These are phyloP conservation scores for Cercophora scortea DNA, from an alignment of 495 filamentous ascomycete genomes.

Conservation along the genomic window DNA sequence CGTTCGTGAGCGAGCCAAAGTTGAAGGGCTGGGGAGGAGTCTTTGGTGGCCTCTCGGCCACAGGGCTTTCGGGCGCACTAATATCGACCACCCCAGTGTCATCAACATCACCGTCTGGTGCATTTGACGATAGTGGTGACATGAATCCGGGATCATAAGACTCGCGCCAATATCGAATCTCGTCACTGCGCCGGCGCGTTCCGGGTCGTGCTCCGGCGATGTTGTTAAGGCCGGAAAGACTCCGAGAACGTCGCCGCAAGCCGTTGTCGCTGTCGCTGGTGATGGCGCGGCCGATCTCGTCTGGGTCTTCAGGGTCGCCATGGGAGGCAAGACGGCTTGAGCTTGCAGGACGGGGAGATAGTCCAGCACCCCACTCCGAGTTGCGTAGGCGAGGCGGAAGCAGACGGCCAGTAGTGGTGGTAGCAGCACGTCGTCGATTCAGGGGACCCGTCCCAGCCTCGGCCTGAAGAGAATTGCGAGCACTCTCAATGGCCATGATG, in stretches of 20 bases:
- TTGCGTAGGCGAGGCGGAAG: slow-evolving; percentile 18
- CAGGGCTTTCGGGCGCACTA: slow-evolving; percentile 23
- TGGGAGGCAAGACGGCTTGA: slow-evolving; percentile 17
- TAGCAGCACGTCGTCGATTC: slow-evolving; percentile 17
- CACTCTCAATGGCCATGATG: slow-evolving; percentile 36
- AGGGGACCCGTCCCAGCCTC: slow-evolving; percentile 15
- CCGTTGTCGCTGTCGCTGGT: slow-evolving; percentile 34
- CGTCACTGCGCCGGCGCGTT: slow-evolving; percentile 44
- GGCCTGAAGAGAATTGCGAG: slow-evolving; percentile 38
- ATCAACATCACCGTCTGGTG: slow-evolving; percentile 29
- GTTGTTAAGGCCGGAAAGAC: slow-evolving; percentile 43
- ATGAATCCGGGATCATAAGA: slow-evolving; percentile 39
- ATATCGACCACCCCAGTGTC: slow-evolving; percentile 26
- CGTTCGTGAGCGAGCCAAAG: slow-evolving; percentile 35
- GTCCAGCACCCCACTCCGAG: slow-evolving; percentile 34
- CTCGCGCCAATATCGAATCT: slow-evolving; percentile 51
- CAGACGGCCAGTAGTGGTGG: slow-evolving; percentile 31
- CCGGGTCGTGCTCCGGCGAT: slow-evolving; percentile 14
- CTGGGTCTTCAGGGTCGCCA: slow-evolving; percentile 27
- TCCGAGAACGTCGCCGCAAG: slow-evolving; percentile 42
- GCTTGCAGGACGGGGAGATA: slow-evolving; percentile 48
- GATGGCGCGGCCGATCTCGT: slow-evolving; percentile 46
- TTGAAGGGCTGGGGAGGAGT: slow-evolving; percentile 46
- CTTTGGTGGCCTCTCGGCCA: slow-evolving; percentile 23
- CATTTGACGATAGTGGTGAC: slow-evolving; percentile 41